phyloP scores from a whole-genome alignment of 2,329 filamentous ascomycete species.

The Trichoderma harzianum region DNA sequence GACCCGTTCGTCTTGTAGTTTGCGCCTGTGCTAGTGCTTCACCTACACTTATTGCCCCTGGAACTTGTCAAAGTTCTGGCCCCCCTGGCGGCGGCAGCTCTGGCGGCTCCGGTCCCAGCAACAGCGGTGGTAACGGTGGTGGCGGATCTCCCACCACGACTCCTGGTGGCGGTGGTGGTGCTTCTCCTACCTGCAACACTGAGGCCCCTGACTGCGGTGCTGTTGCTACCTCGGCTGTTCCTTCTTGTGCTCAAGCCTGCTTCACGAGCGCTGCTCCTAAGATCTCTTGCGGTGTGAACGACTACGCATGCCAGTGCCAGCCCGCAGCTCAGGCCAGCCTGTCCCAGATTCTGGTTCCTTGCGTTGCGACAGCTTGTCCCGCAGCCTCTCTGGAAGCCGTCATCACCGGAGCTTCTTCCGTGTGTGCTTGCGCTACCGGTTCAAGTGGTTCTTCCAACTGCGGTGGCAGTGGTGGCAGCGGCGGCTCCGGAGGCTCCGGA shows the following conservation, averaged over 20 bases:
- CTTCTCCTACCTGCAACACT: constrained; percentile 17
- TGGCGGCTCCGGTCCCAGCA: neutral
- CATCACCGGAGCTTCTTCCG: constrained; percentile 25
- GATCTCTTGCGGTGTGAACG: constrained; percentile 27
- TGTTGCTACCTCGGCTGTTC: constrained; percentile 28
- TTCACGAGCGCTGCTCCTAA: constrained; percentile 28
- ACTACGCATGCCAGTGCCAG: constrained; percentile 30
- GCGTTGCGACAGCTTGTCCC: constrained; percentile 26
- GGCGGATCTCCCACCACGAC: neutral
- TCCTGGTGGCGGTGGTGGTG: neutral
- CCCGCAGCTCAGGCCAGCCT: constrained; percentile 24
- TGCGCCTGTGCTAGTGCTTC: constrained; percentile 23
- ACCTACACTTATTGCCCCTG: neutral
- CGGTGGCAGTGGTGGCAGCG: constrained; percentile 3
- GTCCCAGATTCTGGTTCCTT: constrained; percentile 27
- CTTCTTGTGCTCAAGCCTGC: constrained; percentile 29
- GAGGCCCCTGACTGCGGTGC: constrained; percentile 25
- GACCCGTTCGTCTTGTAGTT: neutral
- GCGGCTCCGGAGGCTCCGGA: neutral
- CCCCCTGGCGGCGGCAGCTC: neutral
- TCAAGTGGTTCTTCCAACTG: constrained; percentile 7
- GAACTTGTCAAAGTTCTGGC: neutral
- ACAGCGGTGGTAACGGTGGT: neutral
- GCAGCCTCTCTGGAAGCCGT: constrained; percentile 24
- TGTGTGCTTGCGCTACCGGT: constrained; percentile 24